Evolutionary conservation across 345 rosid species (phyloP).

Genomic region (Hypericum perforatum): DNA sequence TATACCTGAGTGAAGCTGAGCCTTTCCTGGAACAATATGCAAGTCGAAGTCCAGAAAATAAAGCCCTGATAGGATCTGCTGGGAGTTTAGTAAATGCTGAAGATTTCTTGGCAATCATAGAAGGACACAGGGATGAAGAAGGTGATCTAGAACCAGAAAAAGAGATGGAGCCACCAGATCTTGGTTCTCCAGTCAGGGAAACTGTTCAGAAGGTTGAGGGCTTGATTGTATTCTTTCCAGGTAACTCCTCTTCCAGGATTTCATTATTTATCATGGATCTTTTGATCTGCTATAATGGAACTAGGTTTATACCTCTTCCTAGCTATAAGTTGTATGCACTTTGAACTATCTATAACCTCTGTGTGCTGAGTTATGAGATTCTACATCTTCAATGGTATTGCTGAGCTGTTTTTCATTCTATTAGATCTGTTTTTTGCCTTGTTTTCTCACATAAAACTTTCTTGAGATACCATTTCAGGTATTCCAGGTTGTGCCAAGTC

Average conservation of each 20-base stretch:
- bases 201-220: constrained; percentile 61
- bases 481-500: constrained; percentile 99
- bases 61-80: constrained; percentile 79
- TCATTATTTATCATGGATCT: no score
- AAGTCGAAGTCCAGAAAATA: constrained; percentile 58
- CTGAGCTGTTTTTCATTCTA: no score
- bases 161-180: constrained; percentile 36
- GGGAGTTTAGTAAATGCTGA: constrained; percentile 65
- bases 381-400: no score
- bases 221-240: constrained; percentile 89
- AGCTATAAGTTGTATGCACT: no score
- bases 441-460: neutral
- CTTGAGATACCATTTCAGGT: constrained; percentile 34
- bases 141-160: constrained; percentile 64
- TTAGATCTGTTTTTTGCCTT: neutral
- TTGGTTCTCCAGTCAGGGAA: constrained; percentile 35
- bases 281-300: no score
- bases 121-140: constrained; percentile 71
- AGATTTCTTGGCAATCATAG: constrained; percentile 78
- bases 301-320: no score
- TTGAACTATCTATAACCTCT: no score
- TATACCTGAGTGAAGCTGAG: constrained; percentile 84
- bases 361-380: no score
- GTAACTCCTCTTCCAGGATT: constrained; percentile 26
- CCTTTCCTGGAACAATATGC: constrained; percentile 86